These are phyloP conservation scores for Fusarium pseudoanthophilum DNA, from an alignment of 2,329 filamentous ascomycete genomes.

Conservation along the genomic window DNA sequence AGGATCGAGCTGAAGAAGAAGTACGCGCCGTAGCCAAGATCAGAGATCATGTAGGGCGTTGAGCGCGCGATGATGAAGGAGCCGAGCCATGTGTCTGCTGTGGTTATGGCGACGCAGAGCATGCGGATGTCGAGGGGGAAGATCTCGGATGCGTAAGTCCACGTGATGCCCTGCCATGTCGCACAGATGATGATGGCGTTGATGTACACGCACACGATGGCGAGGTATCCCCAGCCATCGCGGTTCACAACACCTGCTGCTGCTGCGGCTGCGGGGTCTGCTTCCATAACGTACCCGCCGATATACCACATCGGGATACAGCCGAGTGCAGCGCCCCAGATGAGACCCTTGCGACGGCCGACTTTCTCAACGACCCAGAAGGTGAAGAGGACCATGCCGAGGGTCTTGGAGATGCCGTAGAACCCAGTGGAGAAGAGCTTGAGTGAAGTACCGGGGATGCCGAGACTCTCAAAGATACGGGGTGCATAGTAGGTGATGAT, in stretches of 20 bases:
- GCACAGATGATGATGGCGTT: conserved; percentile 54
- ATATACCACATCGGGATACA: conserved; percentile 54
- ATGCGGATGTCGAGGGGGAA: conserved; percentile 55
- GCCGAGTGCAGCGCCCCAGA: conserved; percentile 52
- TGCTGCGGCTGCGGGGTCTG: conserved; percentile 51
- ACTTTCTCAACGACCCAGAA: conserved; percentile 60
- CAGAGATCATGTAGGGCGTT: conserved; percentile 55
- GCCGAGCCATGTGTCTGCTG: conserved; percentile 52
- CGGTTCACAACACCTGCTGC: conserved; percentile 58
- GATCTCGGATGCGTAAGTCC: conserved; percentile 60
- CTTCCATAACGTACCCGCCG: conserved; percentile 51
- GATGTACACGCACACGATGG: conserved; percentile 58
- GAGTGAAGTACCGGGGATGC: conserved; percentile 47
- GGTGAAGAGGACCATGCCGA: conserved; percentile 52
- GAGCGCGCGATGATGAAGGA: conserved; percentile 54
- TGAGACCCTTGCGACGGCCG: conserved; percentile 60
- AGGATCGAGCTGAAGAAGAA: conserved; percentile 62
- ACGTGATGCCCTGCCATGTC: conserved; percentile 56
- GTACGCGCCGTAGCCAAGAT: conserved; percentile 61
- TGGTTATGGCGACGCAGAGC: conserved; percentile 50
- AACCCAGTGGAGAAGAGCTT: conserved; percentile 55
- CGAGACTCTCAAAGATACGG: conserved; percentile 52
- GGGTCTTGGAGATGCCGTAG: conserved; percentile 53
- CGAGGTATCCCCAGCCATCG: conserved; percentile 55
- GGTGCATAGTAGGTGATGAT: conserved; percentile 69